Evolutionary conservation across 2,329 filamentous ascomycete species (phyloP), one percentile per base, ranked within the genome.

Genomic region (Epicoccum sorghinum): DNA sequence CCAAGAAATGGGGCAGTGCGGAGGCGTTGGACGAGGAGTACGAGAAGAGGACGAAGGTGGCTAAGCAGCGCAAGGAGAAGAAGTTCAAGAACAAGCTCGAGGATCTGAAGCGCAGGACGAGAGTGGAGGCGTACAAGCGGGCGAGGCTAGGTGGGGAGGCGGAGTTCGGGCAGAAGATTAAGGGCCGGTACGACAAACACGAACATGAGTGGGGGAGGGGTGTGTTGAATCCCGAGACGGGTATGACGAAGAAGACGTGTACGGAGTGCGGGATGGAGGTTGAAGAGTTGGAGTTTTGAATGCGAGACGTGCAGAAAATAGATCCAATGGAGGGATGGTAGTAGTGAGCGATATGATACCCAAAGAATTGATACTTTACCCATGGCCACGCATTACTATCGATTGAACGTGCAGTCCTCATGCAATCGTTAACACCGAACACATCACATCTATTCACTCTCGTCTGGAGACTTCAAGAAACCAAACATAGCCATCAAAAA

Each of bases 21-120:
- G 92, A 95, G 69, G 89, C 88, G 0, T 78, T 98, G 4, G 95
- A 98, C 70, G 90, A 84, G 4, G 93, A 98, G 76, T 98, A 95
- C 66, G 90, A 89, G 73, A 85, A 85, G 58, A 83, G 93, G 14
- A 88, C 92, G 70, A 77, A 79, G 2, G 89, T 95, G 49, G 92
- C 91, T 76, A 96, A 96, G 77, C 84, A 83, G 42, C 82, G 91
- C 47, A 96, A 96, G 69, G 93, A 97, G 73, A 87, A 87, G 66
- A 96, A 96, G 74, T 98, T 98, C 76, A 91, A 90, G 70, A 87
- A 86, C 54, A 96, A 96, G 78, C 79, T 99, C 30, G 82, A 89
- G 5, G 93, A 98, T 47, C 73, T 99, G 59, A 99, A 98, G 81
- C 93, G 93, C 76, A 88, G 93, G 73, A 99, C 95, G 10, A 82